A percentile compares a stretch with the other conserved stretches of the same genome.
These are phyloP conservation scores for Baorangia bicolor DNA, from an alignment of 768 basidiomycete species.

Conservation along the genomic window DNA sequence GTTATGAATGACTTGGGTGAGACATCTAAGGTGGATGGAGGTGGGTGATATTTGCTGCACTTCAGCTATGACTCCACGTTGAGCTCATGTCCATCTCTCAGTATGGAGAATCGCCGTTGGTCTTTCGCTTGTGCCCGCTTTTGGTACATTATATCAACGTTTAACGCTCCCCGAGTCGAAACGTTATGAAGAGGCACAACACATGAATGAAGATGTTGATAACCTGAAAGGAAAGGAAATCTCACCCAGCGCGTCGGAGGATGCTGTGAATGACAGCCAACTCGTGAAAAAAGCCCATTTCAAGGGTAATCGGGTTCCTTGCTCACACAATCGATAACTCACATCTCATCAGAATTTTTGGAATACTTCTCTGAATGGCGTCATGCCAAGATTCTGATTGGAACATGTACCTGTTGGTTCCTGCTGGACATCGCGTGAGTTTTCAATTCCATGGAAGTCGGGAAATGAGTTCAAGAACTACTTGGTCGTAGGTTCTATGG, in stretches of 20 bases:
- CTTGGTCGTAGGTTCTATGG: constrained; percentile 61
- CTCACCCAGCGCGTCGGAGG: not conserved
- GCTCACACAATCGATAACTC: not conserved
- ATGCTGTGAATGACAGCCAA: constrained; percentile 11
- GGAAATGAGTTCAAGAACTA: not conserved
- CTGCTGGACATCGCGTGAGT: constrained; percentile 66
- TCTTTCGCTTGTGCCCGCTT: constrained; percentile 73
- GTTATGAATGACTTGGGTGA: constrained; percentile 60
- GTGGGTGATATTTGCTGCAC: constrained; percentile 35
- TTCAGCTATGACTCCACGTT: not conserved
- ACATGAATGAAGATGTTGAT: constrained; percentile 25
- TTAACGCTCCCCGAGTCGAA: constrained; percentile 70
- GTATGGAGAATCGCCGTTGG: constrained; percentile 76
- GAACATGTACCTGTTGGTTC: constrained; percentile 72
- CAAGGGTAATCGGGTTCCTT: constrained; percentile 33
- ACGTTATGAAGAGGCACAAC: constrained; percentile 47
- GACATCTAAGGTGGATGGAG: constrained; percentile 67
- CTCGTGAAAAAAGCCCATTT: constrained; percentile 51
- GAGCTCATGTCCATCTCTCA: constrained; percentile 14
- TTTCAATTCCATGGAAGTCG: not conserved
- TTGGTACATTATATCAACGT: constrained; percentile 73
- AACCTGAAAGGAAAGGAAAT: constrained; percentile 35
- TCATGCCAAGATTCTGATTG: constrained; percentile 64
- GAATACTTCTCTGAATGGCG: constrained; percentile 72
- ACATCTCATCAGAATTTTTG: constrained; percentile 48